Conservation (phyloP, 2,329 filamentous ascomycete species). For the Teratosphaeria zuluensis region DNA sequence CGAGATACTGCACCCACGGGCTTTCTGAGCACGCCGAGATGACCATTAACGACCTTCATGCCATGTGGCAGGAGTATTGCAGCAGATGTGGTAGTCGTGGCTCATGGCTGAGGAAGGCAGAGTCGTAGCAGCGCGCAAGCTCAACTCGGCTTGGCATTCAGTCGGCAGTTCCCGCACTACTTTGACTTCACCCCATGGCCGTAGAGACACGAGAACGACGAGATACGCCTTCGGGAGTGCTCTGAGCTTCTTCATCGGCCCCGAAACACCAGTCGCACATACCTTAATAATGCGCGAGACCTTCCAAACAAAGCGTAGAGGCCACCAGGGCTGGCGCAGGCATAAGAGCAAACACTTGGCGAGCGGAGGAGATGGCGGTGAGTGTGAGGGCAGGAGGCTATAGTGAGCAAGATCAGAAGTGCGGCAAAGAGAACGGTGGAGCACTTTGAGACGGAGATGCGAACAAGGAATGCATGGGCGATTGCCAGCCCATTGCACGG, state of each 20-base stretch:
- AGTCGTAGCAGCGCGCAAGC: not conserved
- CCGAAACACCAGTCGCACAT: not conserved
- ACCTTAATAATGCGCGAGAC: not conserved
- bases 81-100: not conserved
- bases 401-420: too few species aligned
- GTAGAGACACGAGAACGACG: not conserved
- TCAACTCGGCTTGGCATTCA: not conserved
- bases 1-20: not conserved
- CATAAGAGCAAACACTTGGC: not conserved
- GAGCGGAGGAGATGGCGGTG: not conserved
- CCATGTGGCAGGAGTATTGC: not conserved
- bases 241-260: not conserved
- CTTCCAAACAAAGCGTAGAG: not conserved
- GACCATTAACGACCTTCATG: not conserved
- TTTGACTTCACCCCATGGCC: not conserved
- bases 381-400: not conserved
- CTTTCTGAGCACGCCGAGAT: not conserved
- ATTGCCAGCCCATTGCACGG: too few species aligned
- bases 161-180: not conserved
- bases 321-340: not conserved
- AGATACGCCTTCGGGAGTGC: not conserved
- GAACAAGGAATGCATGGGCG: too few species aligned
- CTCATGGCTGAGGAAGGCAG: not conserved
- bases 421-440: too few species aligned
- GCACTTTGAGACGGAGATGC: too few species aligned